Evolutionary conservation across 2,329 filamentous ascomycete species (phyloP).

Genomic region (Nectriaceae sp.): DNA sequence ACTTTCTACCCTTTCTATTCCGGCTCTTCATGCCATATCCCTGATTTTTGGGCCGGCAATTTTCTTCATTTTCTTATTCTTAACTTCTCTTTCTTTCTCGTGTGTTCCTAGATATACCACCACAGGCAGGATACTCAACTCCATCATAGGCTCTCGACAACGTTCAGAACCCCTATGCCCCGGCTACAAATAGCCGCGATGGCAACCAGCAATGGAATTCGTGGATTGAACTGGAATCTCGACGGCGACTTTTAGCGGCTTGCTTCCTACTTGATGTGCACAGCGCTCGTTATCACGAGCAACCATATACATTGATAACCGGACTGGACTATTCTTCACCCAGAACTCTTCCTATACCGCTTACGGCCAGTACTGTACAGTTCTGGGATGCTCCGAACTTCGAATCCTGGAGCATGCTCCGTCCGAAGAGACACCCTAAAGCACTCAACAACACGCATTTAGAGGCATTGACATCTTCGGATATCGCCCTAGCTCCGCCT

Average conservation of each 20-base stretch:
- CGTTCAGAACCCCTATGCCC: slow-evolving; percentile 28
- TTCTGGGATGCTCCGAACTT: slow-evolving; percentile 52
- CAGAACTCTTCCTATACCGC: slow-evolving; percentile 44
- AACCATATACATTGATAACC: slow-evolving; percentile 36
- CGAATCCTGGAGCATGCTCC: slow-evolving; percentile 47
- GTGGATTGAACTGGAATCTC: slow-evolving; percentile 56
- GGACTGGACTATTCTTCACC: slow-evolving; percentile 40
- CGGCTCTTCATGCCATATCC: slow-evolving; percentile 3
- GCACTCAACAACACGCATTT: slow-evolving; percentile 33
- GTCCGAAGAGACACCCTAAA: slow-evolving; percentile 24
- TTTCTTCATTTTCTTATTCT: slow-evolving; percentile 33
- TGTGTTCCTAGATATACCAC: slow-evolving; percentile 13
- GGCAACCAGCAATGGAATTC: slow-evolving; percentile 46
- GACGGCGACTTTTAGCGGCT: slow-evolving; percentile 54
- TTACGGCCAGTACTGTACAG: slow-evolving; percentile 44
- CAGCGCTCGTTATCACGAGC: slow-evolving; percentile 56
- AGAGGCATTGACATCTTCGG: slow-evolving; percentile 37
- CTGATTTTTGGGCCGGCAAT: slow-evolving; percentile 12
- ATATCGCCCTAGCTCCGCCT: slow-evolving; percentile 34
- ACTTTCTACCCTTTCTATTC: slow-evolving; percentile 17
- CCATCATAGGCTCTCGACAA: slow-evolving; percentile 42
- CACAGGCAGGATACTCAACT: slow-evolving; percentile 28
- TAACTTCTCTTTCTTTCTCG: slow-evolving; percentile 24
- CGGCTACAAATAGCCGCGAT: slow-evolving; percentile 22
- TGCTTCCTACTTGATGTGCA: slow-evolving; percentile 61